Base-by-base conservation (phyloP, 768 basidiomycete genomes). In the Leucogyrophana mollusca region DNA sequence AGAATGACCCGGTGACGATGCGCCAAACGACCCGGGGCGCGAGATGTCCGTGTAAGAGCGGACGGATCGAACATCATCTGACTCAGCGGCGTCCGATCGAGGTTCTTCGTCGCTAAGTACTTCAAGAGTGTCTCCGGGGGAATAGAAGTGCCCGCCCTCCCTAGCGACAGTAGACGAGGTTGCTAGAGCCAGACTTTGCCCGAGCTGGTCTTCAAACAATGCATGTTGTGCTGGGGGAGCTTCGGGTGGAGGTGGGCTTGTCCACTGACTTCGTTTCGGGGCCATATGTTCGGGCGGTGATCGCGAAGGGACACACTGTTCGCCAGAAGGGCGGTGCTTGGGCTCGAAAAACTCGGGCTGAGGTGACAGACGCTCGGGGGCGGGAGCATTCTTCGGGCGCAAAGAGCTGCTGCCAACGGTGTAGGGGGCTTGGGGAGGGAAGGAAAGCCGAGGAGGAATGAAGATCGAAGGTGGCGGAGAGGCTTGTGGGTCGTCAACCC, bases 161-260 rank as follows among this genome's bases (percentile, higher is more conserved):
- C 85, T 72, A 3, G 82, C 80, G 4, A 73, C 76, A 1, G 75
- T 77, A 2, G 83, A 73, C 16, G 79, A 71, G 2, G 88, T 90
- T 10, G 87, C 89, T 9, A 90, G 66, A 35, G 79, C 80, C 16
- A 91, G 66, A 0, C 85, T 73, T 40, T 77, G 73, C 17, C 79
- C 88, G 10, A 91, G 73, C 41, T 82, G 74, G 48, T 73, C 77
- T 59, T 88, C 83, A 55, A 87, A 91, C 16, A 81, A 66, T 2
- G 76, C 74, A 38, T 80, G 87, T 53, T 79, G 86, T 18, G 75
- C 76, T 9, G 78, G 72, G 0, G 89, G 73, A 1, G 88, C 90
- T 55, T 85, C 86, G 1, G 83, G 79, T 3, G 89, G 87, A 20
- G 90, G 89, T 8, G 89, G 88, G 53, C 87, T 90, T 2, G 89